phyloP scores from a whole-genome alignment of 768 basidiomycete species.

The Melanogaster broomeanus region DNA sequence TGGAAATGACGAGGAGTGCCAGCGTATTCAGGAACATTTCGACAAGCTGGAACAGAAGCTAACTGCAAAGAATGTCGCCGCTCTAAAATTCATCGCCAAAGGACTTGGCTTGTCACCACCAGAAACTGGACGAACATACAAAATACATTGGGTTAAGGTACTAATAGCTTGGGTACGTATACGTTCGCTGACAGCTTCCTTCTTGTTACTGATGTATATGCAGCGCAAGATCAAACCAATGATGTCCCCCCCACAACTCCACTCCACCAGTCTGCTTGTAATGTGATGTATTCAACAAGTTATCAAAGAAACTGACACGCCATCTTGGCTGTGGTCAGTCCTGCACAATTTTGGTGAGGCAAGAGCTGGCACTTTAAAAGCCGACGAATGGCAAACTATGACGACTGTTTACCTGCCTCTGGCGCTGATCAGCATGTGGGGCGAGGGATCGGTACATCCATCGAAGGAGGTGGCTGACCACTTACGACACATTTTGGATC shows the following conservation, averaged over 20 bases:
- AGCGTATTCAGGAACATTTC: background rate
- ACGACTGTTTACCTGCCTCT: slow-evolving; percentile 17
- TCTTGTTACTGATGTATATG: background rate
- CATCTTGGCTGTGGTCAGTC: slow-evolving; percentile 17
- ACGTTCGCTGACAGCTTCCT: too few relatives aligned
- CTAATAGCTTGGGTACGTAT: background rate
- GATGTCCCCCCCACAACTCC: background rate
- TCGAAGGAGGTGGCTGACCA: background rate
- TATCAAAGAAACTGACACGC: slow-evolving; percentile 2
- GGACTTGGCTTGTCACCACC: background rate
- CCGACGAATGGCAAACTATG: too few relatives aligned
- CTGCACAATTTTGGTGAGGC: slow-evolving; percentile 18
- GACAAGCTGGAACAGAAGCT: background rate
- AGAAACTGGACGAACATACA: background rate
- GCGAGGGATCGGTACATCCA: background rate
- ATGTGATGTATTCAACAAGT: slow-evolving; percentile 1
- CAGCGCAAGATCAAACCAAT: background rate
- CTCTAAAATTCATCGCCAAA: background rate
- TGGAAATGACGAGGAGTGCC: background rate
- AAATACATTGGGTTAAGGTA: background rate
- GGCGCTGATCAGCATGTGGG: slow-evolving; percentile 21
- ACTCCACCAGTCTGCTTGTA: background rate
- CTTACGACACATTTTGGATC: slow-evolving; percentile 15
- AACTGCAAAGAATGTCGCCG: background rate
- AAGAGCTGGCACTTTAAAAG: too few relatives aligned